Evolutionary conservation across 352 stramenopile species (phyloP).

Genomic region (Halophytophthora batemanensis): DNA sequence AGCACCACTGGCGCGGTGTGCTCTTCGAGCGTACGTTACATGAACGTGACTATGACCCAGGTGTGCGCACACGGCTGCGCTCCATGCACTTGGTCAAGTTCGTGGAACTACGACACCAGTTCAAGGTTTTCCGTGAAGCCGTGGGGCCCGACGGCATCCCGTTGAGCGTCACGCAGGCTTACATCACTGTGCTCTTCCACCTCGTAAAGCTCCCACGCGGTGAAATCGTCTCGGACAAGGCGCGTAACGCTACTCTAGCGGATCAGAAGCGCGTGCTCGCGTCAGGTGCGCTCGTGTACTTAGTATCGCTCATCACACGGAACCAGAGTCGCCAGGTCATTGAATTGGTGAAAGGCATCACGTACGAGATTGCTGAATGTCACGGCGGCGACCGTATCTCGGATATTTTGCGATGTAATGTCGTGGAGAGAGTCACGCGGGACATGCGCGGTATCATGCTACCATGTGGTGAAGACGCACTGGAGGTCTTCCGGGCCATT

Average conservation of each 20-base stretch:
- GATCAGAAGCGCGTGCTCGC: conserved; percentile 51
- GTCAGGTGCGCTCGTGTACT: conserved; percentile 50
- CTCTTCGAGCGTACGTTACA: conserved; percentile 50
- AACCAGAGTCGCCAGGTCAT: conserved; percentile 29
- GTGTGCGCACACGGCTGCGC: conserved; percentile 48
- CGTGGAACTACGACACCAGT: conserved; percentile 65
- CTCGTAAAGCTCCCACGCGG: conserved; percentile 30
- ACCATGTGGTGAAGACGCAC: neutral
- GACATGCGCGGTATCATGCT: conserved; percentile 28
- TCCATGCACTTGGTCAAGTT: conserved; percentile 78
- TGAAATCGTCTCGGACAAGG: conserved; percentile 19
- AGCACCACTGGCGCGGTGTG: conserved; percentile 72
- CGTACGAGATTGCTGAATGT: conserved; percentile 32
- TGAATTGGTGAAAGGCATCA: conserved; percentile 56
- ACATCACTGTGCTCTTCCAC: conserved; percentile 60
- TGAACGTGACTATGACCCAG: conserved; percentile 44
- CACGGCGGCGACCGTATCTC: conserved; percentile 48
- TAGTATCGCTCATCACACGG: conserved; percentile 42
- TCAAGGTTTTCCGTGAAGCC: conserved; percentile 53
- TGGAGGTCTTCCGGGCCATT: neutral
- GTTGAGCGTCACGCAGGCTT: conserved; percentile 39
- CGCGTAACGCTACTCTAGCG: conserved; percentile 23
- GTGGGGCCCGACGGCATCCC: conserved; percentile 39
- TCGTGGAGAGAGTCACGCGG: conserved; percentile 42
- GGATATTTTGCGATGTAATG: conserved; percentile 56